Evolutionary conservation across 345 rosid species (phyloP).

Genomic region (Salix dunnii): DNA sequence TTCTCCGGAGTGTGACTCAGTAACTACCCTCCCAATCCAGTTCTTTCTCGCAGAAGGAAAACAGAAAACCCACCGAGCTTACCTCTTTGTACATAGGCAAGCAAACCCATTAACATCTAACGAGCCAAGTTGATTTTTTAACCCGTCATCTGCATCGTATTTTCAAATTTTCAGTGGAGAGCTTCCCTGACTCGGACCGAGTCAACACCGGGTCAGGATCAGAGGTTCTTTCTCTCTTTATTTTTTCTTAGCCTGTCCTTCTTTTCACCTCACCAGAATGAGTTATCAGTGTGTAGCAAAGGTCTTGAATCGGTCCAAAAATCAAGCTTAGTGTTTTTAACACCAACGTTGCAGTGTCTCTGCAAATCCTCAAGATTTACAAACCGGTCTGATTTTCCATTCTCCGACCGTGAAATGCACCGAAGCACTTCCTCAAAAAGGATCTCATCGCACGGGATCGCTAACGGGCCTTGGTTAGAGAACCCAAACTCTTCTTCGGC

Average conservation of each 20-base stretch:
- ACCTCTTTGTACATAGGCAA: conserved; percentile 3
- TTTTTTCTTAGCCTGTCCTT: not conserved
- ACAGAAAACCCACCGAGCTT: not conserved
- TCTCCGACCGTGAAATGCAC: conserved; percentile 62
- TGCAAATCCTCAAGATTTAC: conserved; percentile 54
- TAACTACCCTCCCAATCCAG: not conserved
- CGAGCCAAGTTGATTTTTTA: not conserved
- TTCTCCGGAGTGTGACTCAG: conserved; percentile 1
- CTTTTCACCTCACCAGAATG: conserved; percentile 38
- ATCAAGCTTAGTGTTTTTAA: conserved; percentile 37
- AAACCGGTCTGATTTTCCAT: conserved; percentile 43
- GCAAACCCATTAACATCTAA: not conserved
- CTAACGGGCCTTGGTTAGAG: conserved; percentile 68
- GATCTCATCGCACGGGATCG: conserved; percentile 86
- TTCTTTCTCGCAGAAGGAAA: not conserved
- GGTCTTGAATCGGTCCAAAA: conserved; percentile 76
- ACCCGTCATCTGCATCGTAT: conserved; percentile 2
- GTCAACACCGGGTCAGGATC: conserved; percentile 33
- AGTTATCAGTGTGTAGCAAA: conserved; percentile 54
- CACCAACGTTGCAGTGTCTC: conserved; percentile 52
- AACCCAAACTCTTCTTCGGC: conserved; percentile 94
- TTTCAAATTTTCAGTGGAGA: not conserved
- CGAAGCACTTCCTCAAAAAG: conserved; percentile 74
- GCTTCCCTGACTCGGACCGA: conserved; percentile 13
- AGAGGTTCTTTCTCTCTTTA: not conserved